These are phyloP conservation scores for Paracamarosporium sp. DNA, from an alignment of 2,329 filamentous ascomycete genomes.

Conservation along the genomic window DNA sequence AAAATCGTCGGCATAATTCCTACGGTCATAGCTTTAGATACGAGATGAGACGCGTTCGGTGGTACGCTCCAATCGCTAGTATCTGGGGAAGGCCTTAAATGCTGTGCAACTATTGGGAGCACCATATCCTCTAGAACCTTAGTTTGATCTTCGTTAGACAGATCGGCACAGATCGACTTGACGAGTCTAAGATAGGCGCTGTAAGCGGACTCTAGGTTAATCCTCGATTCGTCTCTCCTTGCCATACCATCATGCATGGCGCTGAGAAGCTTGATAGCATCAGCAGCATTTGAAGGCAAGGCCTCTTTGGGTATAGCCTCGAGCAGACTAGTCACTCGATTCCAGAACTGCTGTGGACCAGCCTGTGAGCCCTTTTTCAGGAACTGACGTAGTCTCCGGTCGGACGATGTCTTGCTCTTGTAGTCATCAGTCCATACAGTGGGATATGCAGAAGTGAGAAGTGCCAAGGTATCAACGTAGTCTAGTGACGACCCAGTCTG, in stretches of 20 bases:
- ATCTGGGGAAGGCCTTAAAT: constrained; percentile 56
- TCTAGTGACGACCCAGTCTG: constrained; percentile 79
- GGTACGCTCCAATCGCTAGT: constrained; percentile 60
- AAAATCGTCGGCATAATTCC: constrained; percentile 58
- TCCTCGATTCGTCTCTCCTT: constrained; percentile 75
- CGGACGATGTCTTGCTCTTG: constrained; percentile 62
- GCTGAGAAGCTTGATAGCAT: constrained; percentile 67
- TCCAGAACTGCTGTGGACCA: constrained; percentile 77
- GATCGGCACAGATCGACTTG: constrained; percentile 51
- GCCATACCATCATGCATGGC: constrained; percentile 75
- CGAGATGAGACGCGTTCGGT: constrained; percentile 46
- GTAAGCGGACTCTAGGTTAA: constrained; percentile 75
- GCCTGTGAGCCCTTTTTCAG: constrained; percentile 84
- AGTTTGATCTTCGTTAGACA: constrained; percentile 53
- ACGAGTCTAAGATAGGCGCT: constrained; percentile 73
- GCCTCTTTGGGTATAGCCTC: constrained; percentile 60
- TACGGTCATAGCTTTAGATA: constrained; percentile 50
- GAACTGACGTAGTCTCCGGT: constrained; percentile 70
- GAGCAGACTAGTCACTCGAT: constrained; percentile 68
- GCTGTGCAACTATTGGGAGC: constrained; percentile 61
- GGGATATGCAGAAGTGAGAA: constrained; percentile 69
- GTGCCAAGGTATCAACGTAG: constrained; percentile 70
- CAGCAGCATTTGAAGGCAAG: constrained; percentile 61
- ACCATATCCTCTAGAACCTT: constrained; percentile 57
- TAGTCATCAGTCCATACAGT: constrained; percentile 76